Evolutionary conservation across 2,329 filamentous ascomycete species (phyloP), one percentile per base, ranked within the genome.

Genomic region (Alternaria sp.): DNA sequence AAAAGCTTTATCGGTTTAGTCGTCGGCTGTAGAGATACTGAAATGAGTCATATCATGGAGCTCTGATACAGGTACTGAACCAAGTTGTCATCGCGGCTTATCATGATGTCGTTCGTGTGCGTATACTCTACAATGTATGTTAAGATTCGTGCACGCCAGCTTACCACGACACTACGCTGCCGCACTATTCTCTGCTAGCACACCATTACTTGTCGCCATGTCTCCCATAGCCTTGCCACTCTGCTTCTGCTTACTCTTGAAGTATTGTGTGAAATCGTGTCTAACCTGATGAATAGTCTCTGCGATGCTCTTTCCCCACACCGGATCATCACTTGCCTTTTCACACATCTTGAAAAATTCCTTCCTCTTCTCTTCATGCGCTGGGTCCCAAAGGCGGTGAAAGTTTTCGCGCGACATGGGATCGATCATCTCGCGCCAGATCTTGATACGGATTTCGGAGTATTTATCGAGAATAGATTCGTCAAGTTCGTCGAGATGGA

Each of bases 401-500:
- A 78, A 77, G 58, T 84, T 84, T 32, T 77, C 79, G 34, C 80
- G 75, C 5, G 74, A 77, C 68, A 77, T 71, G 16, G 72, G 73
- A 30, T 78, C 74, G 28, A 77, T 77, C 68, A 78, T 72, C 4
- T 77, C 74, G 57, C 68, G 64, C 73, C 73, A 78, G 36, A 74
- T 71, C 44, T 69, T 71, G 57, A 75, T 76, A 56, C 75, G 71
- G 10, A 72, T 60, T 20, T 77, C 73, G 48, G 71, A 74, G 65
- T 78, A 78, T 49, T 72, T 72, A 62, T 77, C 75, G 14, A 78
- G 70, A 32, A 78, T 77, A 12, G 67, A 64, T 14, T 77, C 74
- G 57, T 77, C 75, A 8, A 76, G 72, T 54, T 73, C 67, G 54
- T 74, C 72, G 32, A 72, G 63, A 56, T 78, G 74, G 30, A 78